Base-by-base conservation (phyloP, 345 rosid genomes). In the Nephelium lappaceum region DNA sequence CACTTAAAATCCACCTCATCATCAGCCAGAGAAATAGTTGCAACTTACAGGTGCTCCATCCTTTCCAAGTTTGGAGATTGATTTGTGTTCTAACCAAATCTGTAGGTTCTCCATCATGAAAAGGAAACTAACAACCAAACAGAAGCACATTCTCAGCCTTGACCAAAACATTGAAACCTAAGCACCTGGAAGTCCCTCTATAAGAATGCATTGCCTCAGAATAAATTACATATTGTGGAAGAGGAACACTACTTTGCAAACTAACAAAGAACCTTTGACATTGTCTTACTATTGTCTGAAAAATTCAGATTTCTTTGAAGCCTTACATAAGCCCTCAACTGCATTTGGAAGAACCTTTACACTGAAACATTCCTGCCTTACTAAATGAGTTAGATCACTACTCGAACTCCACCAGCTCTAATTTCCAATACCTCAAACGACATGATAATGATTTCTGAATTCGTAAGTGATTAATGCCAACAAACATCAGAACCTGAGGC, bases 61-160 rank as follows among this genome's bases (percentile, higher is more conserved):
- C 65, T 57, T 64, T 38, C 3, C 23, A 21, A 39, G 51, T n/a
- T 61, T 7, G 39, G 21, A 70, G 36, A 70, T 7, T 12, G 60
- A 47, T 8, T 7, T 11, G n/a, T 71, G 14, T 71, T 49, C 66
- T 38, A 72, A 36, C 24, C 55, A 27, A 31, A 53, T 41, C 63
- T 71, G 63, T 21, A 38, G 51, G 31, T 31, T 53, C 66, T 72
- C 51, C 38, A 36, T 55, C 75, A n/a, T 38, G 5, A 57, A 25
- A 57, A 7, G 36, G 24, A 51, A 57, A 45, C 19, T 55, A 38
- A n/a, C 25, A 57, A 36, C 66, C 36, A 21, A 72, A 57, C 66
- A 72, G 14, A 25, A 57, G 66, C 64, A 72, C 49, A 31, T 7
- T 36, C 61, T 18, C 27, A 55, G 64, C 63, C 16, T 72, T 72